Conservation (phyloP, 495 filamentous ascomycete species). For the Cryomyces minteri region DNA sequence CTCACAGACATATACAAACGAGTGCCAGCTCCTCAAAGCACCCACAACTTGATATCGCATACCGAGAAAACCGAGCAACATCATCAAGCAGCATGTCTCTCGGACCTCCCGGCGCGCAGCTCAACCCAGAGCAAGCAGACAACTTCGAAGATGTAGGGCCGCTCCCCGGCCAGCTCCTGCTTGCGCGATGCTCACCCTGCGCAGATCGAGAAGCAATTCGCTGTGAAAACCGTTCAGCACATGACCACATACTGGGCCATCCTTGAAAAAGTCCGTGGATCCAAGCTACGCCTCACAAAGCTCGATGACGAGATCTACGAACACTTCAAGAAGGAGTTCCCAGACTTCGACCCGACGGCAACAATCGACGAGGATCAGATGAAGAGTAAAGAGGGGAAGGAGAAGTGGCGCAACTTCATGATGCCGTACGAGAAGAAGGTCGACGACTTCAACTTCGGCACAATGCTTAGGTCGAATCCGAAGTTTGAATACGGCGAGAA, state of each 20-base stretch:
- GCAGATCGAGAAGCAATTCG: conserved; percentile 98
- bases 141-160: conserved; percentile 58
- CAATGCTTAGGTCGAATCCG: conserved; percentile 64
- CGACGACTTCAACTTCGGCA: conserved; percentile 94
- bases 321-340: conserved; percentile 71
- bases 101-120: conserved; percentile 21
- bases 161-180: background rate
- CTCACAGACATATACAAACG: too few relatives aligned
- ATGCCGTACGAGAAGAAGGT: conserved; percentile 83
- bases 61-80: too few relatives aligned
- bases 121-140: conserved; percentile 51
- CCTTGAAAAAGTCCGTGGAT: conserved; percentile 75
- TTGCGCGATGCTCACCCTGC: background rate
- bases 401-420: conserved; percentile 89
- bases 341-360: conserved; percentile 67
- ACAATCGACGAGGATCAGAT: conserved; percentile 82
- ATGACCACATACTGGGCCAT: conserved; percentile 94
- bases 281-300: conserved; percentile 71
- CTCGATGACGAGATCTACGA: conserved; percentile 87
- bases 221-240: conserved; percentile 93
- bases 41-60: too few relatives aligned
- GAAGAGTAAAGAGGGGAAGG: conserved; percentile 96
- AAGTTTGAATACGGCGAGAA: conserved; percentile 73
- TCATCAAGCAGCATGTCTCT: conserved; percentile 23
- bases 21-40: too few relatives aligned